phyloP scores from a whole-genome alignment of 192 early-diverging fungal species.

The Podila horticola region DNA sequence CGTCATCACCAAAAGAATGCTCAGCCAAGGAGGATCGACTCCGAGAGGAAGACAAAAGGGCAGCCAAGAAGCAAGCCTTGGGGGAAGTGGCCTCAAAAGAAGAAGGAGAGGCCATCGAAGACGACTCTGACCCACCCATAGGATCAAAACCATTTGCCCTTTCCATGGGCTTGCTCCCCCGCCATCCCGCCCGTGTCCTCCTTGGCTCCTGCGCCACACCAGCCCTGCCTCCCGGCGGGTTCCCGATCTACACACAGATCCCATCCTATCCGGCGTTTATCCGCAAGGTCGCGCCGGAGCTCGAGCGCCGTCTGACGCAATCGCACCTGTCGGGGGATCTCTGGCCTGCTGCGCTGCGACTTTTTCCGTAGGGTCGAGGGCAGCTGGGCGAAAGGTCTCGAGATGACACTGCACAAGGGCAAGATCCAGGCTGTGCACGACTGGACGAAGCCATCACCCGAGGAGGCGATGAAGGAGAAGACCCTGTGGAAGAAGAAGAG shows the following conservation, averaged over 20 bases:
- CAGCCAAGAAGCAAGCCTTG: neutral
- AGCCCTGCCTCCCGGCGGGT: neutral
- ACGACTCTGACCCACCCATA: neutral
- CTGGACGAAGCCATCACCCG: neutral
- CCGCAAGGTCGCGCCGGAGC: neutral
- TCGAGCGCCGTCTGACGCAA: neutral
- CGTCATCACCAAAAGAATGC: neutral
- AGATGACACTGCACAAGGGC: neutral
- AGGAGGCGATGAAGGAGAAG: neutral
- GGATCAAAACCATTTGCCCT: neutral
- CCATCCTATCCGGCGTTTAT: neutral
- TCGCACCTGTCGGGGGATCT: neutral
- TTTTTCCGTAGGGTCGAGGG: slow-evolving; percentile 2
- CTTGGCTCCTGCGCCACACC: neutral
- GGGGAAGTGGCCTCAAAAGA: neutral
- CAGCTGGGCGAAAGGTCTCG: neutral
- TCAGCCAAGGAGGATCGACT: neutral
- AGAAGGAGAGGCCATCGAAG: neutral
- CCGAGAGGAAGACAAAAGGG: neutral
- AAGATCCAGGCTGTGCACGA: neutral
- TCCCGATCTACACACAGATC: neutral
- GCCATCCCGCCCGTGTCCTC: neutral
- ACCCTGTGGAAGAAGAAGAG: neutral
- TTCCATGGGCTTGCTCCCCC: neutral
- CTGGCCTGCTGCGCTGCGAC: neutral